Conservation (phyloP, 441 rosid genomes). For the Euphorbia celastroides region DNA sequence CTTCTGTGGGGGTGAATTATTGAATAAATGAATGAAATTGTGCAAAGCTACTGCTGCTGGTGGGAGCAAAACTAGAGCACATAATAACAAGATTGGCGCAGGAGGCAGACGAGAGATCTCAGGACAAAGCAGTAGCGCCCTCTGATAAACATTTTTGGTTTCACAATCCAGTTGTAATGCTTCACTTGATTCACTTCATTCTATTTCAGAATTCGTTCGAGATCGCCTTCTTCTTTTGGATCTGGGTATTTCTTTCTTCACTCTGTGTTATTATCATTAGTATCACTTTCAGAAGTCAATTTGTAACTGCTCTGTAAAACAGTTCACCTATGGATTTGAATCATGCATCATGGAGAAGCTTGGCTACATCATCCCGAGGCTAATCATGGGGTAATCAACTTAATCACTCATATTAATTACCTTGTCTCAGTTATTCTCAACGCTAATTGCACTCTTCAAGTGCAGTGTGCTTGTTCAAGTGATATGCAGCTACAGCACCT, state of each 20-base stretch:
- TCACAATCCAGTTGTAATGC: conserved; percentile 41
- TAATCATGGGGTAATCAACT: conserved; percentile 59
- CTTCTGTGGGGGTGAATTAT: not conserved
- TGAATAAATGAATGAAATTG: conserved; percentile 5
- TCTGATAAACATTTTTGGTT: conserved; percentile 83
- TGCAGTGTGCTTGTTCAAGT: conserved; percentile 71
- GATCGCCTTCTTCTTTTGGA: conserved; percentile 96
- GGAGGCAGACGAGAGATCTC: conserved; percentile 31
- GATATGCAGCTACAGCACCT: conserved; percentile 84
- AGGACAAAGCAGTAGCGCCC: conserved; percentile 48
- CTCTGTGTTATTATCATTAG: not conserved
- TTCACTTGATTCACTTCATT: conserved; percentile 70
- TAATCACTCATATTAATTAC: not conserved
- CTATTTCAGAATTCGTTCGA: conserved; percentile 84
- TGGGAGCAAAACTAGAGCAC: conserved; percentile 77
- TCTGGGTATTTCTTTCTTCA: conserved; percentile 40
- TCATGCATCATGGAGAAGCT: conserved; percentile 81
- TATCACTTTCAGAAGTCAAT: not conserved
- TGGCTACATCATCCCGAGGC: conserved; percentile 60
- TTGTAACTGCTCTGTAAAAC: conserved; percentile 1
- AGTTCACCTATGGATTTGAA: conserved; percentile 69
- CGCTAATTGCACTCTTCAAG: not conserved
- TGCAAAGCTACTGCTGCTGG: conserved; percentile 54
- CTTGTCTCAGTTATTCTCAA: not conserved
- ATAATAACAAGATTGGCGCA: conserved; percentile 57